Base-by-base conservation (phyloP, 257 asterid genomes). In the Penstemon newberryi region DNA sequence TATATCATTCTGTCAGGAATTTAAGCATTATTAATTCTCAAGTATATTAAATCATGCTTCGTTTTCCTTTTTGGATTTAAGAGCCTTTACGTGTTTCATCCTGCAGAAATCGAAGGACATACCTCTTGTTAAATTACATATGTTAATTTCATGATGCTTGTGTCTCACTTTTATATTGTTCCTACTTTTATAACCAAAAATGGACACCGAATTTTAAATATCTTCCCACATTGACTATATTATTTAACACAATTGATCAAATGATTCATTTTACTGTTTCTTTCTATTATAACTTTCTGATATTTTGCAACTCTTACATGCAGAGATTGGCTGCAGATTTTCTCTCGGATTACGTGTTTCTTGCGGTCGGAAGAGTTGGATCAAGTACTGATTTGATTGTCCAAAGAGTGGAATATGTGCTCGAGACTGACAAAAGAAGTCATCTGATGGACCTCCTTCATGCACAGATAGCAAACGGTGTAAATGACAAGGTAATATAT, bases 301-400 rank as follows among this genome's bases (percentile, higher is more conserved):
- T 37, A 42, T 54, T 70, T 12, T 62, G 62, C 53, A 69, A 75
- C 56, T 54, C 61, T 79, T 65, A 18, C 54, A 54, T 78, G 85
- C 96, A 92, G 98, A 84, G 91, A 65, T 84, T 92, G 70, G 98
- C 98, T 47, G 78, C 89, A 56, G 98, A 92, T 81, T 92, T 92
- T 80, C 84, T 92, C 25, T 74, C 97, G 13, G 61, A 56, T 74
- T 92, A 92, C 45, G 73, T 92, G 67, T 90, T 92, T 85, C 75
- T 92, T 85, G 96, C 98, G 44, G 98, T 92, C 65, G 98, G 98
- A 47, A 86, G 98, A 85, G 98, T 92, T 79, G 98, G 98, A 65
- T 92, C 98, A 71, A 92, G 98, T 70, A 92, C 98, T 37, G 98
- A 92, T 79, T 81, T 92, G 84, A 92, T 92, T 67, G 96, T 82